Conservation (phyloP, 345 rosid species). For the Garcia nutans region DNA sequence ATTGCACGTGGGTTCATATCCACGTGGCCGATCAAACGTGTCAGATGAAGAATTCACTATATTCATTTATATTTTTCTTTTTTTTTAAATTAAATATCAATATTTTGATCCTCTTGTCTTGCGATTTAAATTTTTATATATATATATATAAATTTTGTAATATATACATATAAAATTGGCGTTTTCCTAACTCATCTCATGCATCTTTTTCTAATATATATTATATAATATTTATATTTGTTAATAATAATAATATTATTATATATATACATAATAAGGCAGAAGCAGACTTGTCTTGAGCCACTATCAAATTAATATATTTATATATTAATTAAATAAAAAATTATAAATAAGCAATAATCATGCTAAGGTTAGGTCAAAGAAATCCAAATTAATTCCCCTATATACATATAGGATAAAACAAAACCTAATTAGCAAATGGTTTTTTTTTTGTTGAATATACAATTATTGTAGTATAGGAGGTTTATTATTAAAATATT, state of each 20-base stretch:
- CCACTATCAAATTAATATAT: slow-evolving; percentile 16
- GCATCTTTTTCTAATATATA: too few relatives aligned
- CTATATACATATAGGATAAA: slow-evolving; percentile 6
- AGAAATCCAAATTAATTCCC: slow-evolving; percentile 25
- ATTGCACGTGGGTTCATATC: slow-evolving; percentile 25
- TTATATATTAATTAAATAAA: neutral
- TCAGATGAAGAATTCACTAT: neutral
- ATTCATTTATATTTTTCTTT: too few relatives aligned
- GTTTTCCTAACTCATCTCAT: too few relatives aligned
- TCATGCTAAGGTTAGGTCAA: slow-evolving; percentile 29
- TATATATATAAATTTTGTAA: too few relatives aligned
- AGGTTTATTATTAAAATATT: neutral
- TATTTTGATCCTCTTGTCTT: slow-evolving; percentile 17
- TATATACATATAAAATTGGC: too few relatives aligned
- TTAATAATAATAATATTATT: too few relatives aligned
- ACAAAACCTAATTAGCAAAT: neutral
- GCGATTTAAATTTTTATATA: slow-evolving; percentile 19
- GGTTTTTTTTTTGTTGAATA: too few relatives aligned
- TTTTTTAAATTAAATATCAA: neutral
- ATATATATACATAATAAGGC: too few relatives aligned
- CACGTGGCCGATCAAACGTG: slow-evolving; percentile 34
- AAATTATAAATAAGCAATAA: slow-evolving; percentile 14
- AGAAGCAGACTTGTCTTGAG: slow-evolving; percentile 24
- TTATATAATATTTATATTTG: too few relatives aligned
- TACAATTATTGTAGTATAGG: too few relatives aligned